Evolutionary conservation across 257 asterid species (phyloP).

Genomic region (Anisodus tanguticus): DNA sequence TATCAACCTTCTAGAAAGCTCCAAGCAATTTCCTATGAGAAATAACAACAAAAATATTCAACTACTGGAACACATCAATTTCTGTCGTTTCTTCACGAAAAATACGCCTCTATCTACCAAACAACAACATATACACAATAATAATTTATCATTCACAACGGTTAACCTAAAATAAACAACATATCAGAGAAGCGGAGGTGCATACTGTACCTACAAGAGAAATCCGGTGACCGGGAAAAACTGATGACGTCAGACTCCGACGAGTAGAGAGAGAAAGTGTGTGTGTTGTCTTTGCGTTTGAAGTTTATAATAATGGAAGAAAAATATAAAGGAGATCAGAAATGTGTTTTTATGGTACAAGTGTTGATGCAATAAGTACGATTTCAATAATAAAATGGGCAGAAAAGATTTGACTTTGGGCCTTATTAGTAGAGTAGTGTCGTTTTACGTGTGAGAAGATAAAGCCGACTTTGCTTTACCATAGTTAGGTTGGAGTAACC

Average conservation of each 20-base stretch:
- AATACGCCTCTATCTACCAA: neutral
- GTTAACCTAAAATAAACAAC: neutral
- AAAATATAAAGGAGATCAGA: constrained; percentile 15
- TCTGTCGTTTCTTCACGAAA: neutral
- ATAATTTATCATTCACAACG: neutral
- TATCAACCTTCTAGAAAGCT: constrained; percentile 19
- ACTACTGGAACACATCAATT: constrained; percentile 2
- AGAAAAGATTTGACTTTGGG: constrained; percentile 24
- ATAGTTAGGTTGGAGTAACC: constrained; percentile 37
- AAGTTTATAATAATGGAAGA: neutral
- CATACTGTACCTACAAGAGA: neutral
- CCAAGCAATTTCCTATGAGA: neutral
- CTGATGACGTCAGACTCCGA: constrained; percentile 28
- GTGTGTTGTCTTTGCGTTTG: neutral
- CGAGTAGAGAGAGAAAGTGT: constrained; percentile 43
- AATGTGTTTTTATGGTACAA: constrained; percentile 39
- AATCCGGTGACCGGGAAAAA: constrained; percentile 1
- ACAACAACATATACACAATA: neutral
- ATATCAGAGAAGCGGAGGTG: constrained; percentile 20
- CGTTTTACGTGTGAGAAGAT: constrained; percentile 41
- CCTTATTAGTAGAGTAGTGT: neutral
- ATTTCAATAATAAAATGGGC: neutral
- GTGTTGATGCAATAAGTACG: constrained; percentile 39
- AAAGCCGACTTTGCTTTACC: constrained; percentile 46
- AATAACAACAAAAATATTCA: neutral